A percentile compares a stretch with the other conserved stretches of the same genome.
Evolutionary conservation across 1,139 yeast species (phyloP).

Genomic region (Taphrina communis): DNA sequence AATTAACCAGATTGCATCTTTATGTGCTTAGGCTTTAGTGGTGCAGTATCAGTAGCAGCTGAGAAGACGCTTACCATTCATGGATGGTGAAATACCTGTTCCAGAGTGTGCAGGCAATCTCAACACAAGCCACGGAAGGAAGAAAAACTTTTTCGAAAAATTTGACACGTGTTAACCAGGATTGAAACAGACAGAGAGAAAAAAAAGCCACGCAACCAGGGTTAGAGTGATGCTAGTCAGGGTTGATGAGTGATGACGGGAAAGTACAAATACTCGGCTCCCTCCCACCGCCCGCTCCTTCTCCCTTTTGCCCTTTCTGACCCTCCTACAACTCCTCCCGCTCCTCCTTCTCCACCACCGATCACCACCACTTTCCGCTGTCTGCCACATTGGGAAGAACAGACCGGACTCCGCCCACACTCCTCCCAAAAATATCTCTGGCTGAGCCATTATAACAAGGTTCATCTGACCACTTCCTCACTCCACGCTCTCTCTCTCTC

Average conservation of each 20-base stretch:
- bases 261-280: constrained; percentile 23
- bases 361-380: neutral
- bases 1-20: too few species aligned
- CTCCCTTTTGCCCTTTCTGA: constrained; percentile 1
- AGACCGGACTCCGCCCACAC: neutral
- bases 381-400: neutral
- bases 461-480: neutral
- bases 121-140: constrained; percentile 8
- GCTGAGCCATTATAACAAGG: constrained; percentile 1
- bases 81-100: neutral
- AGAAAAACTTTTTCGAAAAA: neutral
- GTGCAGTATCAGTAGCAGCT: too few species aligned
- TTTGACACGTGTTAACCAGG: neutral
- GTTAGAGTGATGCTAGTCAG: constrained; percentile 15
- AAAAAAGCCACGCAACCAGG: constrained; percentile 16
- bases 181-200: constrained; percentile 3
- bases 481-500: neutral
- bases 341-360: neutral
- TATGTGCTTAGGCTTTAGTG: too few species aligned
- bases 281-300: constrained; percentile 20
- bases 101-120: neutral
- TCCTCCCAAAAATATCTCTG: constrained; percentile 10
- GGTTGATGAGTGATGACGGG: constrained; percentile 16
- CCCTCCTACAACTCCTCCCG: neutral
- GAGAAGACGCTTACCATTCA: too few species aligned